Evolutionary conservation across 495 filamentous ascomycete species (phyloP), one percentile per base, ranked within the genome.

Genomic region (Tuber umbilicatum): DNA sequence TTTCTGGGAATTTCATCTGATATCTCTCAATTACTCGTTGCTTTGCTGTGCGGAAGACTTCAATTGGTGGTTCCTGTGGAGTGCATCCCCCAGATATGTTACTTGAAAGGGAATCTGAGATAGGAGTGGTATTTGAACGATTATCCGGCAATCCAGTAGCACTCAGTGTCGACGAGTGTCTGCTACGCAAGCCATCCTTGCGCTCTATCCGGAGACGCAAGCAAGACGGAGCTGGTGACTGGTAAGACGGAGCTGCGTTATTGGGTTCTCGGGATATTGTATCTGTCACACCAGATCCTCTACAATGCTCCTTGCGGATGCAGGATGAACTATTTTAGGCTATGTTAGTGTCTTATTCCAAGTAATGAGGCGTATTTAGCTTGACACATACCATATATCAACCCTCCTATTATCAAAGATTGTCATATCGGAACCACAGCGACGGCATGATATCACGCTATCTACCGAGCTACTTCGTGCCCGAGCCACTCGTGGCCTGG

Each of bases 11-110:
- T 72, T 76, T 77, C 78, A 80, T 77, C 14, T 47, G 42, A 70
- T 80, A 80, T 70, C 39, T 80, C 64, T 77, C 78, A 31, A 64
- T 64, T 35, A 64, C 55, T 5, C 55, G 55, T 64, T 64, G 55
- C 55, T 64, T 64, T 35, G 27, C 55, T 64, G 55, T 64, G 55
- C 27, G 55, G 31, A 64, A 64, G 14, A 64, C 55, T 64, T 31
- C 55, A 17, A 35, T 2, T 35, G 27, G 55, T 35, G 14, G 55
- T 17, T 64, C 55, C 14, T 64, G 55, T 64, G 55, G 55, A 64
- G 55, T 64, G 27, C 55, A 64, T 35, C 55, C 55, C 27, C 55
- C 31, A 2, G 55, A 64, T 35, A 64, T 31, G 14, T 64, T 27
- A 64, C 55, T 64, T 35, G 27, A 27, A 19, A 64, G 31, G 31